Conservation (phyloP, 2,329 filamentous ascomycete species). For the Ophiostoma fasciatum region DNA sequence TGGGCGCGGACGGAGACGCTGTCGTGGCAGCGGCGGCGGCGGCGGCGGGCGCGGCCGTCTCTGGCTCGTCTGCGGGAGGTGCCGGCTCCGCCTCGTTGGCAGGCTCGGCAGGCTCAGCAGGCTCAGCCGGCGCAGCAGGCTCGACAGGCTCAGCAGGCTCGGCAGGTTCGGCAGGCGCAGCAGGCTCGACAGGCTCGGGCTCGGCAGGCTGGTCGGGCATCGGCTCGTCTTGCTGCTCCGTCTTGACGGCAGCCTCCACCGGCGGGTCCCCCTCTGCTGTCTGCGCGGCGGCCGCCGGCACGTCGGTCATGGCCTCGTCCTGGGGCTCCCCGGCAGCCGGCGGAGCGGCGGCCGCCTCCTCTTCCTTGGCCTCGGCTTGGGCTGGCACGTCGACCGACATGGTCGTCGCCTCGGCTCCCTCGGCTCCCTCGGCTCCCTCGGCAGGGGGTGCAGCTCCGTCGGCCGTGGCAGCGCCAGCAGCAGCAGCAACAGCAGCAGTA, state of each 20-base stretch:
- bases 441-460: not conserved
- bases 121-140: not conserved
- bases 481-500: slow-evolving; percentile 5
- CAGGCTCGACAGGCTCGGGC: no score
- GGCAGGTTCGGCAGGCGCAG: no score
- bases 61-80: not conserved
- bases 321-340: slow-evolving; percentile 1
- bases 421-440: not conserved
- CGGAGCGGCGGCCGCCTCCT: not conserved
- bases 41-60: not conserved
- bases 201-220: slow-evolving; percentile 7
- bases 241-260: not conserved
- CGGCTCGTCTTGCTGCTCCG: slow-evolving; percentile 3
- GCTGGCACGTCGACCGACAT: not conserved
- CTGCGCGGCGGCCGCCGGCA: not conserved
- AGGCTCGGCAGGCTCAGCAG: not conserved
- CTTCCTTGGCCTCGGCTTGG: not conserved
- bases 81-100: not conserved
- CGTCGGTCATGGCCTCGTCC: slow-evolving; percentile 6
- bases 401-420: no score
- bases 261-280: not conserved
- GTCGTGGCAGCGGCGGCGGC: not conserved
- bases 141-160: not conserved
- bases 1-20: not conserved
- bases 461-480: slow-evolving; percentile 16